Evolutionary conservation across 2,329 filamentous ascomycete species (phyloP), one percentile per base, ranked within the genome.

Genomic region (Thermoascus crustaceus): DNA sequence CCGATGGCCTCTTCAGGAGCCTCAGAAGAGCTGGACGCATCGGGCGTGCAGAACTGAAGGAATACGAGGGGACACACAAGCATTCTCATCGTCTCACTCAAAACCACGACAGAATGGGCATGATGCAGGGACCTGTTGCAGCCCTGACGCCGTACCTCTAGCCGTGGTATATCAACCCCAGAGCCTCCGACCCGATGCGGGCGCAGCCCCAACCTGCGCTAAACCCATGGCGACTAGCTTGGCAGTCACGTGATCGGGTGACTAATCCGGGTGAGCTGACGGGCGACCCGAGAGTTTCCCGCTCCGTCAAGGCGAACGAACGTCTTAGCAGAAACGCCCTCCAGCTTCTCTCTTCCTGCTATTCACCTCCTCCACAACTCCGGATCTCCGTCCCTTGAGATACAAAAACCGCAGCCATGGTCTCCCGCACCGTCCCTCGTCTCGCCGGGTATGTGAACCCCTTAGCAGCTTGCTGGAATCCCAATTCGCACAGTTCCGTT

Each of bases 11-110:
- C 54, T 57, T 61, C 55, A 63, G 47, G 38, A 64, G 47, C 53
- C 59, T 57, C 50, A 61, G 54, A 54, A 65, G 54, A 53, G 60
- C 62, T 53, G 59, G 54, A 48, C 61, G 60, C 62, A 66, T 66
- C 45, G 43, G 47, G 52, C 41, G 32, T 48, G 33, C 40, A 26
- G 39, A 40, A 36, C 40, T 21, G 25, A 45, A 40, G 37, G 14
- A 24, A 19, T 10, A 26, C 27, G 29, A 22, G 22, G 16, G 32
- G 23, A 18, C 29, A 25, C 34, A 37, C 49, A 41, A 53, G 43
- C 58, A 61, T 57, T 52, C 46, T 57, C 25, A 30, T 39, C 9
- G 32, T 11, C n/a, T n/a, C n/a, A n/a, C n/a, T n/a, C n/a, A n/a
- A n/a, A n/a, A n/a, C n/a, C n/a, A n/a, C n/a, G n/a, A n/a, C n/a